A percentile compares a stretch with the other conserved stretches of the same genome.
These are phyloP conservation scores for Xylaria scruposa DNA, from an alignment of 495 filamentous ascomycete species.

Conservation along the genomic window DNA sequence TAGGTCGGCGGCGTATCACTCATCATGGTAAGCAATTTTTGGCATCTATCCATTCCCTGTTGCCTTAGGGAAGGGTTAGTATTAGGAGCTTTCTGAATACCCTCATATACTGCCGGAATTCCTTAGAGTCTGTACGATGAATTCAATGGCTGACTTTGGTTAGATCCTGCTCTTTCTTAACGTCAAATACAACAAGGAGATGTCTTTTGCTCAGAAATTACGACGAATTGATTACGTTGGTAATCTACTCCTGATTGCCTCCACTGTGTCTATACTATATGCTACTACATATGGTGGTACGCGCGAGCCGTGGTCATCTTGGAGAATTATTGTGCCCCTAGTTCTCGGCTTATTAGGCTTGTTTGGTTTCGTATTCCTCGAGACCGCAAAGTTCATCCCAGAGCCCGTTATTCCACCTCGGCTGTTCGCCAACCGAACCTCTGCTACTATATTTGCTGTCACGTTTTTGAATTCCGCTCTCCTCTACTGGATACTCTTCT, in stretches of 20 bases:
- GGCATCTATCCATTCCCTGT: too few species aligned
- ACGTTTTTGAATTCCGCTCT: conserved; percentile 23
- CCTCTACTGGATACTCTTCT: conserved; percentile 48
- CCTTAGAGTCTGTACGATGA: neutral
- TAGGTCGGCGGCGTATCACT: neutral
- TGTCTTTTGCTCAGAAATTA: neutral
- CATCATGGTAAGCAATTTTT: neutral
- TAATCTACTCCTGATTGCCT: conserved; percentile 37
- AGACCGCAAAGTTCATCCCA: conserved; percentile 34
- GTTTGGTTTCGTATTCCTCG: conserved; percentile 34
- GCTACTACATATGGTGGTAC: conserved; percentile 40
- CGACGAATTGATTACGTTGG: conserved; percentile 38
- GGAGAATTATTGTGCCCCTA: conserved; percentile 30
- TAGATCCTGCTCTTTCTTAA: neutral
- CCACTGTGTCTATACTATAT: conserved; percentile 42
- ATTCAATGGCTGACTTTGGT: neutral
- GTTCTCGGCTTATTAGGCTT: conserved; percentile 34
- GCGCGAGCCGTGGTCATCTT: conserved; percentile 35
- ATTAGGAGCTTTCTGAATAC: too few species aligned
- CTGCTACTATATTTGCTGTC: conserved; percentile 30
- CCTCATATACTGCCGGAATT: too few species aligned
- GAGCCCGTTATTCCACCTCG: conserved; percentile 43
- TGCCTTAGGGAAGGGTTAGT: too few species aligned
- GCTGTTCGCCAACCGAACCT: conserved; percentile 45
- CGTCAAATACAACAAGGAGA: conserved; percentile 5